phyloP scores from a whole-genome alignment of 1,284 basidiomycete genomes.

The Ganoderma boninense region DNA sequence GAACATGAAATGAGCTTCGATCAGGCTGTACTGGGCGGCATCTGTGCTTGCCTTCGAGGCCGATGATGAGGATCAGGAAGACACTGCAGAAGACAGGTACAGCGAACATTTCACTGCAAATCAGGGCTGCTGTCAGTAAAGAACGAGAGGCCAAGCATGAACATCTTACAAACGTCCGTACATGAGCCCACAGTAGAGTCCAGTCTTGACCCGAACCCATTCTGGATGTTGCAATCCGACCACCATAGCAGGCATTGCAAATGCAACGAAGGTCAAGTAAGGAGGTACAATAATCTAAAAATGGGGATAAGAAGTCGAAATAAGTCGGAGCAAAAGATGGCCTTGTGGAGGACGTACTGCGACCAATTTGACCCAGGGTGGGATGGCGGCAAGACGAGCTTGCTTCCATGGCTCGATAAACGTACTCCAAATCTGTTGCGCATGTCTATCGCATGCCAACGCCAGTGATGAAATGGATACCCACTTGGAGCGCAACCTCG shows the following conservation, averaged over 20 bases:
- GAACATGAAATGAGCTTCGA: not conserved
- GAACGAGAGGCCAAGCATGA: not conserved
- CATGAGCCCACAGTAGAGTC: conserved; percentile 57
- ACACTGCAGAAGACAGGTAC: conserved; percentile 57
- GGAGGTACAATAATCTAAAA: conserved; percentile 49
- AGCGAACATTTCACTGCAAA: conserved; percentile 44
- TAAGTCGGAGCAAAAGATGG: not conserved
- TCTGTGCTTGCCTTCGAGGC: conserved; percentile 52
- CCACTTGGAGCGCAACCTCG: conserved; percentile 58
- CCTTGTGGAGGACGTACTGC: conserved; percentile 20
- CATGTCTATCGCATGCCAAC: too few relatives aligned
- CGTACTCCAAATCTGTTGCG: conserved; percentile 50
- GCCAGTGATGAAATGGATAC: conserved; percentile 5
- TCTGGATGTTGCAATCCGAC: conserved; percentile 36
- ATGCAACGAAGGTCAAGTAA: conserved; percentile 45
- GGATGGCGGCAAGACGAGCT: conserved; percentile 25
- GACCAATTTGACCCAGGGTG: conserved; percentile 25
- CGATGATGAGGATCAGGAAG: conserved; percentile 49
- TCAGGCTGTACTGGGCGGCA: not conserved
- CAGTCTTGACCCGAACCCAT: conserved; percentile 48
- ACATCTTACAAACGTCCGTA: conserved; percentile 45
- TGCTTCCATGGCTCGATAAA: conserved; percentile 39
- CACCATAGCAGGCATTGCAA: conserved; percentile 21
- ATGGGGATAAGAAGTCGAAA: not conserved
- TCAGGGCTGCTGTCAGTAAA: not conserved